Base-by-base conservation (phyloP, 108 stramenopile genomes). In the Pseudonitzschia delicatissima region DNA sequence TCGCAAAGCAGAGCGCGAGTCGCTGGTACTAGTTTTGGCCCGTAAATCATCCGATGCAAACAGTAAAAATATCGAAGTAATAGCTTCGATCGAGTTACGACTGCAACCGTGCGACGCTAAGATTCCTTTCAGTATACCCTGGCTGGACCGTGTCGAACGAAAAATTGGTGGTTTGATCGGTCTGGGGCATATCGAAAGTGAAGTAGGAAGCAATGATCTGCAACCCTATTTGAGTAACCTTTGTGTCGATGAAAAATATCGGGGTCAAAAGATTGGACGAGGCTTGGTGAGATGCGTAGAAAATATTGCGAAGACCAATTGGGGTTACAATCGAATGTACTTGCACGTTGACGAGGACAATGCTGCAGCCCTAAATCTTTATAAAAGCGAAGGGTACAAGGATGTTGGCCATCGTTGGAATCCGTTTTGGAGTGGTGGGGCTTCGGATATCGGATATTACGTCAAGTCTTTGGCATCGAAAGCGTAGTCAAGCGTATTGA, bases 221-320 rank as follows among this genome's bases (percentile, higher is more conserved):
- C 86, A 87, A 42, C 92, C 92, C 4, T 93, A 93, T 59, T 74
- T 93, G 9, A 84, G 92, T 58, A 91, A 88, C 67, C 77, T 94
- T 9, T 91, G 90, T 51, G 87, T 94, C 1, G 76, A 74, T 29
- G 80, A 88, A 64, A 70, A 57, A 4, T 78, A 72, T 31, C 85
- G 90, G 9, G 77, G 81, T 7, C 58, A 73, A 36, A 68, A 80
- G 28, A 87, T 94, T 55, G 92, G 92, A 18, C 77, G 74, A 12
- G 77, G 82, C 9, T 57, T 94, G 17, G 85, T 87, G 45, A 78
- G 82, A 27, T 86, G 87, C 60, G 85, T 89, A 3, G 92, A 94
- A 74, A 69, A 84, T 35, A 91, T 94, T 68, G 80, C 88, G 8
- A 62, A 64, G 33, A 64, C 67, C 26, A 45, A 58, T 44, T 94